Evolutionary conservation across 345 rosid species (phyloP).

Genomic region (Mercurialis annua): DNA sequence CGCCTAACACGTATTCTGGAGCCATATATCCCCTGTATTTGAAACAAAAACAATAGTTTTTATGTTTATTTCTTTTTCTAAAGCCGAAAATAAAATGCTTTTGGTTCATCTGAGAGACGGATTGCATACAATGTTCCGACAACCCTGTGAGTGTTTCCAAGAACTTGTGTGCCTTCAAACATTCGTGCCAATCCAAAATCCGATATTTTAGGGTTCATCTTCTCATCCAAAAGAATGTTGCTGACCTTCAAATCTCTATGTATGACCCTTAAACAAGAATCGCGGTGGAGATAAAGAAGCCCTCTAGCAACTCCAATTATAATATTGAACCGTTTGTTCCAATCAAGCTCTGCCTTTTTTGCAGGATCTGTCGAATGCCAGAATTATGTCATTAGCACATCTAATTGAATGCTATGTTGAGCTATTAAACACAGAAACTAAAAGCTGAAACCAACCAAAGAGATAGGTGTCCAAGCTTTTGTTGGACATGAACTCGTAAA

Average conservation of each 20-base stretch:
- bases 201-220: constrained; percentile 29
- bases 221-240: constrained; percentile 22
- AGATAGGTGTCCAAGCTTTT: constrained; percentile 22
- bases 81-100: neutral
- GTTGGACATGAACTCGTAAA: constrained; percentile 26
- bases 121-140: constrained; percentile 22
- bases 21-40: constrained; percentile 17
- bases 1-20: constrained; percentile 11
- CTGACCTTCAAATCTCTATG: constrained; percentile 20
- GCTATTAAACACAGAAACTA: neutral
- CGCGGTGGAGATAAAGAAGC: constrained; percentile 19
- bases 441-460: constrained; percentile 16
- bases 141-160: constrained; percentile 16
- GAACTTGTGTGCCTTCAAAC: constrained; percentile 18
- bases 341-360: constrained; percentile 22
- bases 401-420: too few species aligned
- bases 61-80: too few species aligned
- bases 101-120: neutral
- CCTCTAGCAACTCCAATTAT: constrained; percentile 18
- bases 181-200: constrained; percentile 30
- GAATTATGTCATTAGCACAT: neutral
- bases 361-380: constrained; percentile 1
- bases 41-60: neutral
- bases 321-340: constrained; percentile 11
- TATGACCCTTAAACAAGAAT: constrained; percentile 16